Evolutionary conservation across 768 basidiomycete species (phyloP), one percentile per base, ranked within the genome.

Genomic region (Boletus coccyginus): DNA sequence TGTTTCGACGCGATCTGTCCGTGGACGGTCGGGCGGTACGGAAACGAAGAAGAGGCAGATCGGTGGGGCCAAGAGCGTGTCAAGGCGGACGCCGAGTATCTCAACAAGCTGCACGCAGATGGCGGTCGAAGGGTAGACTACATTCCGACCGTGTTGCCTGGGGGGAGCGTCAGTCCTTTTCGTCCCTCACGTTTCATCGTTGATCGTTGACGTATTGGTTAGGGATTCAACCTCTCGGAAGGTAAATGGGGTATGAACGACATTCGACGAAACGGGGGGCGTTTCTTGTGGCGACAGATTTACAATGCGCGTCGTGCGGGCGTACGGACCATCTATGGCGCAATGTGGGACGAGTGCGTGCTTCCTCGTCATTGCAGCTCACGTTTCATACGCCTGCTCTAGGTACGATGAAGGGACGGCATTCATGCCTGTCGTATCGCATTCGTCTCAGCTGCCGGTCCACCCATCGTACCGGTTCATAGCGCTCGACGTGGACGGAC

Each of bases 391-490:
- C 40, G 35, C 53, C 32, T 56, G 38, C 51, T 40, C 42, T 60
- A 89, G 87, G 69, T 92, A 92, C 60, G 90, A 92, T 62, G 89
- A 92, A 75, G 91, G 92, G 36, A 93, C 91, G 0, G 89, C 85
- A 2, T 82, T 90, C 58, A 82, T 94, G 78, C 92, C 92, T 8
- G 80, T 84, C 14, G 82, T 90, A 2, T 67, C 83, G 41, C 74
- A 77, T 55, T 82, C 83, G 56, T 73, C 78, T 7, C 73, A 80
- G 48, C 75, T 91, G 3, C 92, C 91, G 11, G 73, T 77, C 53
- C 78, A 80, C n/a, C 79, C 83, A n/a, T 73, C 77, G 50, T 83
- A 76, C 63, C 76, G 76, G 17, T 87, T 90, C 62, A 70, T 92
- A 61, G 86, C 89, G 10, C 77, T 91, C n/a, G 91, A 94, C 62